Conservation (phyloP, 495 filamentous ascomycete genomes). For the Trichoderma parareesei region DNA sequence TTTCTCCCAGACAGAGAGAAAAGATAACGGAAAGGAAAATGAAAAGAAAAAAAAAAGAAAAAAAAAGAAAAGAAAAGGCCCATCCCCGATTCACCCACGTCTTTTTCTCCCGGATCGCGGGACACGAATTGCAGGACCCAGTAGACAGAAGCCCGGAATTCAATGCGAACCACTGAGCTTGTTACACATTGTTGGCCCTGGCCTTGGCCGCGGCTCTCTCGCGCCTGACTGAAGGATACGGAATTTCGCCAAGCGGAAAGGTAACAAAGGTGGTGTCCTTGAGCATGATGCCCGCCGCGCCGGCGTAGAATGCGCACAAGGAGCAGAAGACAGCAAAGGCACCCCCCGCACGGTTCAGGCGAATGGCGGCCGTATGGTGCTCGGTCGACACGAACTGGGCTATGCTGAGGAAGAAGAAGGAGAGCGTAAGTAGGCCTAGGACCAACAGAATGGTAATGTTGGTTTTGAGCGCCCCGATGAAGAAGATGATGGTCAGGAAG, state of each 20-base stretch:
- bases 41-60: no score
- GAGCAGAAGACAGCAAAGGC: conserved; percentile 72
- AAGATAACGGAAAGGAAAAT: no score
- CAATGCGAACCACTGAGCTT: no score
- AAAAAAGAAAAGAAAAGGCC: no score
- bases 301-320: conserved; percentile 85
- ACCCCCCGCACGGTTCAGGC: conserved; percentile 64
- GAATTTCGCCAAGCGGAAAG: conserved; percentile 12
- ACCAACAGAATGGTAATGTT: conserved; percentile 83
- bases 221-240: background rate
- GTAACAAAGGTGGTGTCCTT: conserved; percentile 12
- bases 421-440: conserved; percentile 77
- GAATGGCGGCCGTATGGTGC: conserved; percentile 14
- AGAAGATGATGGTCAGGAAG: conserved; percentile 78
- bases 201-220: background rate
- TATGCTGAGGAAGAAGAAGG: conserved; percentile 73
- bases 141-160: no score
- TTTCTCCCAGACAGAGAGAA: no score
- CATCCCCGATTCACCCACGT: background rate
- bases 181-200: background rate
- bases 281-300: conserved; percentile 62
- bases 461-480: conserved; percentile 74
- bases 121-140: background rate
- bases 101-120: background rate
- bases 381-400: conserved; percentile 45